Base-by-base conservation (phyloP, 1,284 basidiomycete species). In the Singerocomus rubriflavus region DNA sequence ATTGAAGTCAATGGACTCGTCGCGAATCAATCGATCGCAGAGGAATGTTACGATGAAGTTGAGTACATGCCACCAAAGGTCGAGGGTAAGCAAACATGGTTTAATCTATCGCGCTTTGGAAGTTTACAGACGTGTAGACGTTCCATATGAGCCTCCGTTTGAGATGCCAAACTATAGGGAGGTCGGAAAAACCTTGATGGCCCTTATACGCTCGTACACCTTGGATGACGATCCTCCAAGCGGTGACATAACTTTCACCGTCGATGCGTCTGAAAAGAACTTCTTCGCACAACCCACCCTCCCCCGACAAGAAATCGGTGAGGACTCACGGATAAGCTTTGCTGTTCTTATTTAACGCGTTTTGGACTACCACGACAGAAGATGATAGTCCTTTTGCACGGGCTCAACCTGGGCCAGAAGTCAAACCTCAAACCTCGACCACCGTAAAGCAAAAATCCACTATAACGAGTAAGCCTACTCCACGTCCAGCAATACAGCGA, bases 61-160 rank as follows among this genome's bases (percentile, higher is more conserved):
- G 88, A 91, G 64, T 90, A 88, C 61, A 84, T 85, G 79, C 77
- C 88, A 29, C 88, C 88, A 6, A 85, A 82, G 56, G 79, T 78
- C 8, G 69, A 79, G 16, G 78, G 87, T 88, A 57, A 55, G 80
- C 68, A 5, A 26, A 32, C 16, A 21, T 27, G 14, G 35, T 32
- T 16, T 33, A 43, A 11, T 32, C 13, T 3, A 31, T 3, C 5
- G 35, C 50, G 35, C 36, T 50, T 25, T 34, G 25, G 6, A 13
- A 43, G 41, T 21, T 58, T 38, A 55, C 41, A 4, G 32, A 5
- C 12, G 7, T 5, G 2, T 52, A 82, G 82, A 81, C 40, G 56
- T 75, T 17, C 68, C 74, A 0, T 84, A 78, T 51, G 72, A 76
- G 36, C 80, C 80, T 8, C 75, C 76, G 0, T 77, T 84, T 55